Percentiles rank a stretch among this genome's conserved stretches.
Evolutionary conservation across 176 grass and related monocot species (phyloP).

Genomic region (Carex scoparia): DNA sequence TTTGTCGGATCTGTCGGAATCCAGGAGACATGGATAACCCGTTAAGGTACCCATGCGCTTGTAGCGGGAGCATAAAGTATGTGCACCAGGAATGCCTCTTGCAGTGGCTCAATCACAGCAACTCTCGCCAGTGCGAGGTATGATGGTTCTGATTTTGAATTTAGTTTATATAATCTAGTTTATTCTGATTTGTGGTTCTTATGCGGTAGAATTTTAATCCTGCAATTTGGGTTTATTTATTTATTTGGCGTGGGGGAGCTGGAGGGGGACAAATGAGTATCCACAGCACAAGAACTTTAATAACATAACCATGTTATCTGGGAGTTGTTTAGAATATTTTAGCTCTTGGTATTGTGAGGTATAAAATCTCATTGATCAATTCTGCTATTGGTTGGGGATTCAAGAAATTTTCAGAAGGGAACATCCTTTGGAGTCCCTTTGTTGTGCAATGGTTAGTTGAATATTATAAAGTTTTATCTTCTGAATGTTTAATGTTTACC

Average conservation of each 20-base stretch:
- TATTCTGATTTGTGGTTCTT: background rate
- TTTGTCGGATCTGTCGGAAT: slow-evolving; percentile 99
- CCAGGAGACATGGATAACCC: slow-evolving; percentile 76
- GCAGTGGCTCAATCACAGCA: slow-evolving; percentile 98
- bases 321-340: background rate
- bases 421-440: background rate
- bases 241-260: too few species aligned
- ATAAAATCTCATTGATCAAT: background rate
- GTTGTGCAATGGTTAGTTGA: background rate
- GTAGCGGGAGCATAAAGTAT: slow-evolving; percentile 98
- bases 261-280: background rate
- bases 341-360: background rate
- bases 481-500: background rate
- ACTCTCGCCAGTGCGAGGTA: slow-evolving; percentile 99
- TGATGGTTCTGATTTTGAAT: background rate
- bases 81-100: slow-evolving; percentile 99
- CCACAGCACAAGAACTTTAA: background rate
- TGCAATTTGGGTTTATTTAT: too few species aligned
- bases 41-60: slow-evolving; percentile 92
- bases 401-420: background rate
- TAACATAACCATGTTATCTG: background rate
- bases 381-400: background rate
- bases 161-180: background rate
- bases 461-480: background rate
- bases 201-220: background rate